Evolutionary conservation across 306 rosid genomes (phyloP), one percentile per base, ranked within the genome.

Genomic region (Trifolium fragiferum): DNA sequence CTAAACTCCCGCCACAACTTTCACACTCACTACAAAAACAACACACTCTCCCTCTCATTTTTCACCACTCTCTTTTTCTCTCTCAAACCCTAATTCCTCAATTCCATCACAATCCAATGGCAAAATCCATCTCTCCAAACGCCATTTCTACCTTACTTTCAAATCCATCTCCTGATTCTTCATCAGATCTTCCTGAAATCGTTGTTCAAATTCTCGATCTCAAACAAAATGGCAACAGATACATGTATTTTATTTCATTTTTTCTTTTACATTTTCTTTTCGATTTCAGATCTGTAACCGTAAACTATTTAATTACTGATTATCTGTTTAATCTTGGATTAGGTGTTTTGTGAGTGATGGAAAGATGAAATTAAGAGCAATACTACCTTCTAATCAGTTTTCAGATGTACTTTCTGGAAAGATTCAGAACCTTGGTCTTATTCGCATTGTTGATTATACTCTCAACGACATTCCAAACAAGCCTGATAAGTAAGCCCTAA

Each of bases 301-400:
- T n/a, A 0, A 2, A 3, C 3, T 43, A 19, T 58, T 80, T 9
- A 25, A 15, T 4, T 38, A 8, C 23, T 80, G 5, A 15, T 21
- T 37, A 19, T 16, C 21, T 35, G 16, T 19, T 79, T 35, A 6
- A 14, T 68, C 2, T 69, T 46, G 35, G n/a, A 30, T 1, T 14
- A 95, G 99, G 96, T 90, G 92, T 68, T 53, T 75, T n/a, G 99
- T 92, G 3, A 92, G 33, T 19, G 99, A 95, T 74, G 99, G 99
- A 3, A 85, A 76, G 21, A 58, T 6, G 93, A 95, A 86, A 84
- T 75, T 95, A 10, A 89, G 84, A 35, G 89, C 86, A 2, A 87
- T 92, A 23, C 78, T 95, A 2, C 94, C 89, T 25, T 59, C 93
- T 4, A 74, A 33, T 21, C 68, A 84, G 43, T 19, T 50, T 70